phyloP scores from a whole-genome alignment of 108 stramenopile genomes.

The Asterionellopsis glacialis region DNA sequence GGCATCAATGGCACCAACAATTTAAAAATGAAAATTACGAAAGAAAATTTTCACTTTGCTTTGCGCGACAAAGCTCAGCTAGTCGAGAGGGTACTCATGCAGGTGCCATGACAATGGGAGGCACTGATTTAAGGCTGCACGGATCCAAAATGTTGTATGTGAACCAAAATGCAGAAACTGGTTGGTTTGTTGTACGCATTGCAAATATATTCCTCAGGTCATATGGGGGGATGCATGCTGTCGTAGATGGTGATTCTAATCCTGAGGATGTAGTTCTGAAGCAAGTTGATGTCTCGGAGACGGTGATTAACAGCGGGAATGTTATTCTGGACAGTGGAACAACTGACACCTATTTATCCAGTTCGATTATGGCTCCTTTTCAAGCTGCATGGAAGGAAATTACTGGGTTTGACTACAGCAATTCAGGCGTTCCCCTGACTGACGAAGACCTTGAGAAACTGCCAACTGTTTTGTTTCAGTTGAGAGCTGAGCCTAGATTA shows the following conservation, averaged over 20 bases:
- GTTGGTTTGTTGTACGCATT: constrained; percentile 76
- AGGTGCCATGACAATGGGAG: constrained; percentile 88
- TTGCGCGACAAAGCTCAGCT: constrained; percentile 39
- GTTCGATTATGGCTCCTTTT: constrained; percentile 46
- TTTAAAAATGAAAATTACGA: constrained; percentile 4
- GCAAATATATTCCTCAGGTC: constrained; percentile 56
- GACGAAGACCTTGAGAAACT: constrained; percentile 49
- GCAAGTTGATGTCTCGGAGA: constrained; percentile 17
- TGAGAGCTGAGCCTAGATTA: constrained; percentile 35
- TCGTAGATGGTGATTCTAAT: constrained; percentile 7
- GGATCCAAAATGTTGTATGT: constrained; percentile 78
- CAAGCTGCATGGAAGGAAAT: constrained; percentile 47
- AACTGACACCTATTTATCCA: constrained; percentile 92
- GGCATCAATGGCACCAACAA: constrained; percentile 56
- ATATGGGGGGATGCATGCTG: constrained; percentile 31
- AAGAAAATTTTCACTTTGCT: constrained; percentile 63
- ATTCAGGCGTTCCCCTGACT: constrained; percentile 37
- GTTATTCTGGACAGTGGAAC: constrained; percentile 97
- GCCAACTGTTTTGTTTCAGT: constrained; percentile 83
- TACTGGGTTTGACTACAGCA: constrained; percentile 42
- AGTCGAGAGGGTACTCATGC: constrained; percentile 55
- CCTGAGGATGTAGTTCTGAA: constrained; percentile 18
- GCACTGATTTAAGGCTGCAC: constrained; percentile 73
- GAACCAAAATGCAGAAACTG: constrained; percentile 22
- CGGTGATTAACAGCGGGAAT: constrained; percentile 58